A percentile compares a stretch with the other conserved stretches of the same genome.
Conservation (phyloP, 1,284 basidiomycete species). For the Athelia psychrophila region DNA sequence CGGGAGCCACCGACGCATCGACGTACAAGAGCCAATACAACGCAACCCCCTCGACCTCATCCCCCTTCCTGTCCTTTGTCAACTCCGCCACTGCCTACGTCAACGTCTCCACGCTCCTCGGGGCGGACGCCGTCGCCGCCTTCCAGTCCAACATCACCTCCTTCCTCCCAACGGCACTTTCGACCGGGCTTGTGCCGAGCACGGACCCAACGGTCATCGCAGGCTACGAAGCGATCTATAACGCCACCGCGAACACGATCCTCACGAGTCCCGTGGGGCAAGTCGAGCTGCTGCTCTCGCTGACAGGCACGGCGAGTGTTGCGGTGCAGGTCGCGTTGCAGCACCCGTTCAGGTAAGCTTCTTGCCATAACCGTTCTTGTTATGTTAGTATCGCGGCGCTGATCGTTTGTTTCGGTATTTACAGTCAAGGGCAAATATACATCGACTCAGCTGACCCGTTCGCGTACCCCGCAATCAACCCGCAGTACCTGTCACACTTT, state of each 20-base stretch:
- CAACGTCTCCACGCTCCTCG: constrained; percentile 50
- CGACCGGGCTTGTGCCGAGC: constrained; percentile 44
- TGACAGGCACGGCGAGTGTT: constrained; percentile 47
- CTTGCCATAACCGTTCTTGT: neutral
- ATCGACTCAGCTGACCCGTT: constrained; percentile 37
- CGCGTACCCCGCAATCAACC: constrained; percentile 40
- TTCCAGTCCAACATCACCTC: constrained; percentile 32
- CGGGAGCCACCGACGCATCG: constrained; percentile 42
- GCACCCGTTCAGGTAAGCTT: constrained; percentile 50
- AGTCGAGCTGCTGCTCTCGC: constrained; percentile 60
- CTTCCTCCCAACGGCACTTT: constrained; percentile 30
- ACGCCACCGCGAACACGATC: constrained; percentile 43
- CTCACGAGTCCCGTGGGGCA: constrained; percentile 44
- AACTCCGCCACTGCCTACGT: constrained; percentile 70
- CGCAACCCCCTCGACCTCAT: constrained; percentile 21
- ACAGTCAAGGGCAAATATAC: constrained; percentile 32
- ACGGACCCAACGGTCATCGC: constrained; percentile 45
- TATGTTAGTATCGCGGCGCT: too few relatives aligned
- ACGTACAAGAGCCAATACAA: constrained; percentile 29
- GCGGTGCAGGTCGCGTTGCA: constrained; percentile 67
- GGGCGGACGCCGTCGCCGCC: constrained; percentile 24
- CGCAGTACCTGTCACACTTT: constrained; percentile 46
- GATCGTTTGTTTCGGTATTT: neutral
- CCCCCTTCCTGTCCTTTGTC: constrained; percentile 56
- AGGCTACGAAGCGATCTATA: constrained; percentile 65